phyloP scores from a whole-genome alignment of 352 stramenopile genomes.

The Pythium volutum region DNA sequence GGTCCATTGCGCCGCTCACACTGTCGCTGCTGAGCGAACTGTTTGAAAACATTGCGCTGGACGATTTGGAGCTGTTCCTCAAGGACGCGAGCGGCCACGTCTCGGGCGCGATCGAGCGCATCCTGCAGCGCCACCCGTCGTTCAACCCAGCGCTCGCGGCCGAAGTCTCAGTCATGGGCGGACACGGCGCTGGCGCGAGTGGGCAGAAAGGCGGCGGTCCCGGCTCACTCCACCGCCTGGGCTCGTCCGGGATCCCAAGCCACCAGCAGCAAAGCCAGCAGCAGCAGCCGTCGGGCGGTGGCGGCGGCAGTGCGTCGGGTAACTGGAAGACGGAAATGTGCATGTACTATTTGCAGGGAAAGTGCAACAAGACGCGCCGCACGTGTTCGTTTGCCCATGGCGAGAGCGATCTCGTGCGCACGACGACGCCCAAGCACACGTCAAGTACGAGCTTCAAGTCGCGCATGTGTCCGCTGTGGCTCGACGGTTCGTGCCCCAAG shows the following conservation, averaged over 20 bases:
- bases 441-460: conserved; percentile 66
- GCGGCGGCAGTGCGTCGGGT: conserved; percentile 22
- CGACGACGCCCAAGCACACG: conserved; percentile 32
- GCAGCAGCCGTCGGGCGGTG: conserved; percentile 12
- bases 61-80: conserved; percentile 59
- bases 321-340: conserved; percentile 91
- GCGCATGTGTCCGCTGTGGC: conserved; percentile 71
- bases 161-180: conserved; percentile 18
- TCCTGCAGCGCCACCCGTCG: conserved; percentile 63
- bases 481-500: conserved; percentile 70
- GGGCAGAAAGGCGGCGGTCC: conserved; percentile 1
- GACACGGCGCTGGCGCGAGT: background rate
- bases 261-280: conserved; percentile 25
- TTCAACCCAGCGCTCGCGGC: conserved; percentile 55
- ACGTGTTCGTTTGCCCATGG: conserved; percentile 88
- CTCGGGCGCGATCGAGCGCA: conserved; percentile 56
- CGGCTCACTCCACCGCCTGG: conserved; percentile 15
- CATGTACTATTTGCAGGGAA: conserved; percentile 88
- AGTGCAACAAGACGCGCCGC: conserved; percentile 86
- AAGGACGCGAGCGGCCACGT: conserved; percentile 46
- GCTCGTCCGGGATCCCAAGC: conserved; percentile 15
- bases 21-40: conserved; percentile 67
- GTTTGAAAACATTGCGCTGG: conserved; percentile 64
- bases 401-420: conserved; percentile 69
- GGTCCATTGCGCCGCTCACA: conserved; percentile 49